phyloP scores from a whole-genome alignment of 75 land plant genomes.

The Gnetum montanum region DNA sequence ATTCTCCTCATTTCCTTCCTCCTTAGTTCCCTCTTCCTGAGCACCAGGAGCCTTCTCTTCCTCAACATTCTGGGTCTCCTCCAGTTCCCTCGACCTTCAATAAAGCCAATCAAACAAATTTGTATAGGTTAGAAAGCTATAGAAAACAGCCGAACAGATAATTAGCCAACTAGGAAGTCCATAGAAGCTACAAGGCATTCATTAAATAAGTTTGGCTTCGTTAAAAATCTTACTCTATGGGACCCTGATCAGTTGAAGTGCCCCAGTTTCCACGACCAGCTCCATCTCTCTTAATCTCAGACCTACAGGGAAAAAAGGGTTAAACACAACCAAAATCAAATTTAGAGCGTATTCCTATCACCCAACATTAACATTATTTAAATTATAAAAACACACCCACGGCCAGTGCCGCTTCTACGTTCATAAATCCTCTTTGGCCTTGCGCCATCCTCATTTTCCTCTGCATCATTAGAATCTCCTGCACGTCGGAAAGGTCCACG shows the following conservation, averaged over 20 bases:
- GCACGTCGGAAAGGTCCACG: constrained; percentile 51
- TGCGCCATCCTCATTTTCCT: constrained; percentile 23
- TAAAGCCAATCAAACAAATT: background rate
- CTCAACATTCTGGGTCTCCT: background rate
- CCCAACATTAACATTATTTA: too few relatives aligned
- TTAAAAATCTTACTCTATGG: constrained; percentile 24
- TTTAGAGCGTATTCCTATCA: background rate
- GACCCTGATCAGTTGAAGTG: constrained; percentile 42
- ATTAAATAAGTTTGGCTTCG: background rate
- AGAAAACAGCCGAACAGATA: too few relatives aligned
- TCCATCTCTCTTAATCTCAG: constrained; percentile 83
- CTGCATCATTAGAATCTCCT: constrained; percentile 59
- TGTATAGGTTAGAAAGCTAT: background rate
- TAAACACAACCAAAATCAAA: background rate
- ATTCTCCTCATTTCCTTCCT: constrained; percentile 5
- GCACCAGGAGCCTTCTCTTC: constrained; percentile 13
- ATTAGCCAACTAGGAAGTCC: background rate
- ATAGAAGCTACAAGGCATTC: background rate
- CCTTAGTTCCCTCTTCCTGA: background rate
- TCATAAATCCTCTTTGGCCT: constrained; percentile 62
- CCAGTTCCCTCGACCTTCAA: background rate
- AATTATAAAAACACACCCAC: constrained; percentile 34
- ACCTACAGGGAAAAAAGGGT: constrained; percentile 12
- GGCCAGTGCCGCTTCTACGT: constrained; percentile 91
- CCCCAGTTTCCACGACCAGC: constrained; percentile 97